Base-by-base conservation (phyloP, 257 asterid genomes). In the Salvia miltiorrhiza region DNA sequence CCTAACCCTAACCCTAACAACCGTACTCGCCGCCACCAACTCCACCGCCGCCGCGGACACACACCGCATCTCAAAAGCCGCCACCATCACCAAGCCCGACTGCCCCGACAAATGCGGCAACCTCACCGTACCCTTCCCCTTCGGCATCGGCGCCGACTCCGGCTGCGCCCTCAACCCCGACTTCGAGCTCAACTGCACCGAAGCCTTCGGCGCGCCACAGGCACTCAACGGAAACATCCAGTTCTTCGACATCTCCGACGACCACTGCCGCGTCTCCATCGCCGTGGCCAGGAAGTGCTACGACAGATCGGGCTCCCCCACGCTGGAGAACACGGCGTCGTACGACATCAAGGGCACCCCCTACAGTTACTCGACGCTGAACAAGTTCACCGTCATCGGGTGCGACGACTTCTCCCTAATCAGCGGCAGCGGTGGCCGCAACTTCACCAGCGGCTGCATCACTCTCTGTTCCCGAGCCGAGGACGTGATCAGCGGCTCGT, bases 91-190 rank as follows among this genome's bases (percentile, higher is more conserved):
- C 23, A 86, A 77, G 33, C 83, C 82, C 0, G 65, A 60, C 1
- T 84, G 93, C 78, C 78, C 49, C 19, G 23, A 60, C 71, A 26
- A 63, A 37, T 87, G 93, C 80, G 93, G 90, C 71, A 24, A 86
- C 85, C 77, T 86, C 47, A 74, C 80, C 35, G 83, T 87, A 2
- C 90, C 92, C 12, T 87, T 74, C 74, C 95, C 92, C 10, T 87
- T 87, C 65, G 87, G 89, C 78, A 3, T 84, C 74, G 89, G 87
- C 35, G 2, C 5, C 32, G 77, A 69, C 66, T 47, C 69, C 59
- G 72, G 74, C 69, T 87, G 93, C 53, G 79, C 73, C 65, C 19
- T 82, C 21, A 28, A 23, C 8, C 0, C 23, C 0, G 26, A 4
- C 50, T 82, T 74, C 37, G 81, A 78, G 20, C 56, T 90, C 60